A percentile compares a stretch with the other conserved stretches of the same genome.
These are phyloP conservation scores for Blastobotrys muscicola DNA, from an alignment of 805 yeast species.

Conservation along the genomic window DNA sequence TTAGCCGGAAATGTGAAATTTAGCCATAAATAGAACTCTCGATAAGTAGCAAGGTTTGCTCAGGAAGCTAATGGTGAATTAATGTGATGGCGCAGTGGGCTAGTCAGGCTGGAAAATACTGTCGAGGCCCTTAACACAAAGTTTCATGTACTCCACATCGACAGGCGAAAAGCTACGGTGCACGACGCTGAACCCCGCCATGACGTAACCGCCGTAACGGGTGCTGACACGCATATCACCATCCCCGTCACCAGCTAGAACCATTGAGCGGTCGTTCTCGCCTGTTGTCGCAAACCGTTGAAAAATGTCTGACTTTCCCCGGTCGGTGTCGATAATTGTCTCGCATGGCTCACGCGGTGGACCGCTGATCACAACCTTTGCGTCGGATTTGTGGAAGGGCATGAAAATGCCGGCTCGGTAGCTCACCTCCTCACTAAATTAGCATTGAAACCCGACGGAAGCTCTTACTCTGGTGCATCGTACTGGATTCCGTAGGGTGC, in stretches of 20 bases:
- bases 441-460: too few relatives aligned
- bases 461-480: conserved; percentile 7
- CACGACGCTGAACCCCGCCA: conserved; percentile 19
- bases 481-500: conserved; percentile 16
- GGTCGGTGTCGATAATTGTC: too few relatives aligned
- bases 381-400: conserved; percentile 11
- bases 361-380: neutral
- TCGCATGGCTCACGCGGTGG: too few relatives aligned
- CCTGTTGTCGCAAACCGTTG: neutral
- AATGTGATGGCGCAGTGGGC: neutral
- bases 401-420: conserved; percentile 17
- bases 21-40: too few relatives aligned
- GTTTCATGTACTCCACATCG: conserved; percentile 23
- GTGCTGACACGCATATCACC: conserved; percentile 2
- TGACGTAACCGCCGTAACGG: conserved; percentile 19
- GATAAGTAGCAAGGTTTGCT: too few relatives aligned
- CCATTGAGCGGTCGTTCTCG: neutral
- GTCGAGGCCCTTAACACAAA: conserved; percentile 22
- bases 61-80: neutral
- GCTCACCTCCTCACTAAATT: conserved; percentile 4
- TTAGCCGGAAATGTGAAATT: too few relatives aligned
- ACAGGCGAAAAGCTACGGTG: conserved; percentile 20
- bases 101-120: conserved; percentile 8
- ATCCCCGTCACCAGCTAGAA: too few relatives aligned
- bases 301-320: neutral